Base-by-base conservation (phyloP, 2,329 filamentous ascomycete genomes). In the Hymenoscyphus infarciens region DNA sequence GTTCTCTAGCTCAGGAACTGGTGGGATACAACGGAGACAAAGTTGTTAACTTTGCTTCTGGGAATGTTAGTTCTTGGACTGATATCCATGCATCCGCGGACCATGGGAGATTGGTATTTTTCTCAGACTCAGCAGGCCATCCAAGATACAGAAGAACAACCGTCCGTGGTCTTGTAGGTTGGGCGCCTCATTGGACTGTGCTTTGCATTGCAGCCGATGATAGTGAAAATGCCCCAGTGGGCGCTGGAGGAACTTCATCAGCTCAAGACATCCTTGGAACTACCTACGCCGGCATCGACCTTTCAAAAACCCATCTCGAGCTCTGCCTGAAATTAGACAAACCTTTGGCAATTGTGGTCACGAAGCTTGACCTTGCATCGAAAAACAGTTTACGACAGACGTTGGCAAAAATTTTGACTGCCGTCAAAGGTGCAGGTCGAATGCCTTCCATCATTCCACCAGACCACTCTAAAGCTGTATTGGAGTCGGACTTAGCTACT, bases 101-200 rank as follows among this genome's bases (percentile, higher is more conserved):
- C 64, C 77, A 82, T 63, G 91, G 88, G 2, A 87, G 93, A 22
- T 77, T 99, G 3, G 91, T 95, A 5, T 93, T 97, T 68, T 80
- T 98, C 6, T 91, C 92, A 0, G 95, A 99, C 75, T 96, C 94
- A 55, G 94, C 94, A 16, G 95, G 95, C 0, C 91, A 96, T 67
- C 89, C 93, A 42, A 87, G 92, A 54, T 99, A 95, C 75, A 85
- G 92, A 56, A 87, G 95, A 61, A 98, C 94, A 5, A 94, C 92
- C 2, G 81, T 98, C 60, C 86, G 94, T 64, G 92, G 93, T 0
- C 80, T 99, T n/a, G 83, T 99, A 66, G 95, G 93, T 55, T 98
- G 95, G 93, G 90, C 91, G 42, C 95, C 95, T 8, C 92, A 98
- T 74, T 99, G 95, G 88, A 92, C 91, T 1, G 76, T 97, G 25